Base-by-base conservation (phyloP, 2,329 filamentous ascomycete species). In the Dothideomycetes sp. region DNA sequence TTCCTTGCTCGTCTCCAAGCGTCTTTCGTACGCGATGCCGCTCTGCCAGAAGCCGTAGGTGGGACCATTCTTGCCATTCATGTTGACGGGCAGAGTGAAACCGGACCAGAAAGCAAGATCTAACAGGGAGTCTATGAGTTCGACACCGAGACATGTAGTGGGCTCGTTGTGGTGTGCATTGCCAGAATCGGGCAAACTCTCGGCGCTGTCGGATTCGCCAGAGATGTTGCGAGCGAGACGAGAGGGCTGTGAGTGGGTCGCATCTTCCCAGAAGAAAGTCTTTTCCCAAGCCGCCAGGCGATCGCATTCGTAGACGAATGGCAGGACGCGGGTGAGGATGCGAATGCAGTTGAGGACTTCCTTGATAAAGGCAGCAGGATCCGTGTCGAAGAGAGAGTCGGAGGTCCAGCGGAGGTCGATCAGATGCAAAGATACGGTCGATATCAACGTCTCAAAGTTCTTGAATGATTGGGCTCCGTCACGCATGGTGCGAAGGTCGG, bases 11-110 rank as follows among this genome's bases (percentile, higher is more conserved):
- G 87, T 89, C 8, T 81, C 81, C 51, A 93, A 79, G 4, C 87
- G 78, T 12, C 83, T 84, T 60, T 94, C 94, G 68, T 89, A 96
- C 11, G 91, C 91, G 20, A 98, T 89, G 33, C 91, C 91, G 56
- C 85, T 96, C 65, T 95, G 87, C 91, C 91, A 98, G 58, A 98
- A 96, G 40, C 86, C 82, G 63, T 91, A 94, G 6, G 82, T 83
- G 42, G 95, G 71, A 29, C 83, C 74, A 44, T 71, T 76, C 12
- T 35, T 33, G 24, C 35, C 40, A 11, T 45, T 37, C 20, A 38
- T 41, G 12, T 48, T 43, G 24, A 31, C n/a, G 6, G 89, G 84
- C 12, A 95, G 73, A 0, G 89, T 94, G 54, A 98, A 82, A 41
- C 87, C 84, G 7, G 83, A 80, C 59, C 85, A 94, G 73, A 98